Percentiles rank a stretch among this genome's conserved stretches.
phyloP scores from a whole-genome alignment of 2,329 filamentous ascomycete species.

The Leptographium lundbergii region DNA sequence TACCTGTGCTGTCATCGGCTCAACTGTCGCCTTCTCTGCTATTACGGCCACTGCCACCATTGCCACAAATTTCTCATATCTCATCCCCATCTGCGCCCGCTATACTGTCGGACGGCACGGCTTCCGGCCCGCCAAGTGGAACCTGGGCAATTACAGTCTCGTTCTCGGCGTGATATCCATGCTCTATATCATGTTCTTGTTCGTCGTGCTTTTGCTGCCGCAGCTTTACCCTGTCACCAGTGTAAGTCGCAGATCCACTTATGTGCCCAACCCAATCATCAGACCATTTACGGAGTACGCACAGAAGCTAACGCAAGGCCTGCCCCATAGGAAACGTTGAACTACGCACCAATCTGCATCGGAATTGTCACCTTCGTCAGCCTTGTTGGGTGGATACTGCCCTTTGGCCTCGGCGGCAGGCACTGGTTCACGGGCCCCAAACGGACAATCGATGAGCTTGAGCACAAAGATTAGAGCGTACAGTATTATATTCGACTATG shows the following conservation, averaged over 20 bases:
- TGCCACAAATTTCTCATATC: conserved; percentile 24
- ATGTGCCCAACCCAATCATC: no score
- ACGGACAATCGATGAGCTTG: conserved; percentile 18
- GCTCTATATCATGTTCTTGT: conserved; percentile 22
- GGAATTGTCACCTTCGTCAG: conserved; percentile 22
- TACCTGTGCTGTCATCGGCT: conserved; percentile 31
- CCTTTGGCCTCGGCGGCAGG: conserved; percentile 20
- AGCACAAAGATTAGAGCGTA: not conserved
- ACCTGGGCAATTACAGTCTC: conserved; percentile 17
- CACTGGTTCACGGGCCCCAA: conserved; percentile 25
- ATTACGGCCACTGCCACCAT: conserved; percentile 24
- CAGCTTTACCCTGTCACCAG: conserved; percentile 24
- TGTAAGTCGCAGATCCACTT: not conserved
- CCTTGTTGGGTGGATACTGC: conserved; percentile 23
- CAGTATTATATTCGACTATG: conserved; percentile 54
- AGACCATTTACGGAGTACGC: no score
- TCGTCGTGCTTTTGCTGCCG: conserved; percentile 23
- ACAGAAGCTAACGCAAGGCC: not conserved
- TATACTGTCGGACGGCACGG: conserved; percentile 22
- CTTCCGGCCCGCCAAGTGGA: conserved; percentile 23
- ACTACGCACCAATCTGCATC: conserved; percentile 26
- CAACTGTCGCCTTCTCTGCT: conserved; percentile 29
- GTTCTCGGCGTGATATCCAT: conserved; percentile 17
- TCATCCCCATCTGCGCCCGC: conserved; percentile 25
- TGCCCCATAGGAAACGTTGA: conserved; percentile 18